A percentile compares a stretch with the other conserved stretches of the same genome.
phyloP scores from a whole-genome alignment of 192 early-diverging fungal species.

The Spizellomyces sp. region DNA sequence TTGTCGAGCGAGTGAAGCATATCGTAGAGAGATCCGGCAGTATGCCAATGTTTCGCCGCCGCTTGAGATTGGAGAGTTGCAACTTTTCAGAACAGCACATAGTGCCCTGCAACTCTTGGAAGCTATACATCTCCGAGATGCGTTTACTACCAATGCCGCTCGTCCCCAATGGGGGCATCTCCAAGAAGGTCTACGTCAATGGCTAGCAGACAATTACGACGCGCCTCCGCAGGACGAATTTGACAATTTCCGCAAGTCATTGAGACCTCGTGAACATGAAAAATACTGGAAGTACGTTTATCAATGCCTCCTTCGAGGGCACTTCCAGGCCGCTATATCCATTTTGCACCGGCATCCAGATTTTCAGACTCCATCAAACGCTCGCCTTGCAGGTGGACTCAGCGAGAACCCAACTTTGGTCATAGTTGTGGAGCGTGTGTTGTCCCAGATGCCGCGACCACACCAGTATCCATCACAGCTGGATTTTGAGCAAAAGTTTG shows the following conservation, averaged over 20 bases:
- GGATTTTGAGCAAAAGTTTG: slow-evolving; percentile 19
- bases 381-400: neutral
- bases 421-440: neutral
- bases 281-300: slow-evolving; percentile 21
- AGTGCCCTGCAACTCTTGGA: slow-evolving; percentile 16
- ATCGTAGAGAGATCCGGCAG: slow-evolving; percentile 3
- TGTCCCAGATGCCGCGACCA: slow-evolving; percentile 3
- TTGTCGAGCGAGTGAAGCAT: neutral
- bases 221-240: slow-evolving; percentile 9
- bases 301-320: slow-evolving; percentile 22
- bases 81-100: slow-evolving; percentile 13
- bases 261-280: slow-evolving; percentile 12
- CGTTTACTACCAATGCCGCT: neutral
- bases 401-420: neutral
- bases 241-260: neutral
- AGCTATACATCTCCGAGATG: slow-evolving; percentile 8
- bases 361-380: slow-evolving; percentile 1
- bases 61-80: neutral
- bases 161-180: slow-evolving; percentile 21
- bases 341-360: slow-evolving; percentile 22
- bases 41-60: neutral
- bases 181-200: slow-evolving; percentile 11
- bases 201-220: slow-evolving; percentile 7
- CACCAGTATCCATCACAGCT: neutral
- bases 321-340: slow-evolving; percentile 7